phyloP scores from a whole-genome alignment of 768 basidiomycete species.

The Pulveroboletus sp. region DNA sequence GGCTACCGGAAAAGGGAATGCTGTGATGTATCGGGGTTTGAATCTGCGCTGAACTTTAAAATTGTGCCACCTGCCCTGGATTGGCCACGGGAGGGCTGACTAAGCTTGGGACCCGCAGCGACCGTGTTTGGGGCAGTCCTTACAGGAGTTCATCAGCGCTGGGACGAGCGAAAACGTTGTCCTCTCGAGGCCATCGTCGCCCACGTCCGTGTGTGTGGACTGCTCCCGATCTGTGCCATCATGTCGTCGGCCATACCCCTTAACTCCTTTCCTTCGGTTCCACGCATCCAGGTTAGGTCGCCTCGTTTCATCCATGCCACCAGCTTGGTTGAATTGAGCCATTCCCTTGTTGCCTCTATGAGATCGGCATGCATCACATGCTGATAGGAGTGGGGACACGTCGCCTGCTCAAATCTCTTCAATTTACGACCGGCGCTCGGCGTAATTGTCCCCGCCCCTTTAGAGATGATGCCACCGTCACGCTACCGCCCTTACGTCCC shows the following conservation, averaged over 20 bases:
- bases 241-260: slow-evolving; percentile 7
- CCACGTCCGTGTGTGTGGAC: no score
- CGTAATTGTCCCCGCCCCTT: neutral
- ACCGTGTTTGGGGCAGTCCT: no score
- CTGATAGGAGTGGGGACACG: slow-evolving; percentile 22
- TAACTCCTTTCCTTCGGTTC: slow-evolving; percentile 16
- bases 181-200: slow-evolving; percentile 15
- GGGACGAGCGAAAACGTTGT: slow-evolving; percentile 10
- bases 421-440: neutral
- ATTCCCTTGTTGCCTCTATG: slow-evolving; percentile 3
- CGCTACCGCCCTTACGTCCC: slow-evolving; percentile 3
- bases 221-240: no score
- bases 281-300: slow-evolving; percentile 13
- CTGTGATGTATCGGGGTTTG: slow-evolving; percentile 20
- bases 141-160: no score
- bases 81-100: neutral
- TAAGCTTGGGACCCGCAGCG: neutral
- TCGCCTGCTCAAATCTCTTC: neutral
- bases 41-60: slow-evolving; percentile 27
- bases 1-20: slow-evolving; percentile 3
- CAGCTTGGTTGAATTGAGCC: neutral
- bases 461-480: slow-evolving; percentile 9
- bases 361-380: slow-evolving; percentile 7
- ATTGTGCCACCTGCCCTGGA: slow-evolving; percentile 1
- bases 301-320: slow-evolving; percentile 10